phyloP scores from a whole-genome alignment of 345 rosid species.

The Salix viminalis region DNA sequence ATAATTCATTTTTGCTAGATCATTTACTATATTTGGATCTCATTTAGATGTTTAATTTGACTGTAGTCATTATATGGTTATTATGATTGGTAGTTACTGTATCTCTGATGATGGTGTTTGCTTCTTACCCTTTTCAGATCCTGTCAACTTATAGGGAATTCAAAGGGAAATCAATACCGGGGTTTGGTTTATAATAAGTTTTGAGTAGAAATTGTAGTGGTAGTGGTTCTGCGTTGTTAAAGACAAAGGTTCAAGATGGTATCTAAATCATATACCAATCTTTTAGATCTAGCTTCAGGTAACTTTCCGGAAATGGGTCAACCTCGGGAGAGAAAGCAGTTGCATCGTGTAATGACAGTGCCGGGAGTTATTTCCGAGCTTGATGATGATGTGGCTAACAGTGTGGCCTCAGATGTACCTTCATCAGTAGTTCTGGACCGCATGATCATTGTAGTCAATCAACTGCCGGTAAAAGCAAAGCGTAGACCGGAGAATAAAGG shows the following conservation, averaged over 20 bases:
- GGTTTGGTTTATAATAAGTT: conserved; percentile 13
- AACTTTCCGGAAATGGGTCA: conserved; percentile 56
- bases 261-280: conserved; percentile 68
- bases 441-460: conserved; percentile 65
- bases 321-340: conserved; percentile 54
- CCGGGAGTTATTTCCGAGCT: conserved; percentile 76
- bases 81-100: conserved; percentile 8
- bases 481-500: conserved; percentile 72
- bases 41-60: conserved; percentile 8
- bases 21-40: conserved; percentile 16
- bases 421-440: conserved; percentile 61
- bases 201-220: not conserved
- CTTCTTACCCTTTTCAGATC: conserved; percentile 42
- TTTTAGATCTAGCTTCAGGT: conserved; percentile 78
- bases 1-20: not conserved
- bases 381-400: conserved; percentile 69
- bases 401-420: conserved; percentile 59
- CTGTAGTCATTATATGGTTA: conserved; percentile 6
- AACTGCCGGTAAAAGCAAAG: conserved; percentile 69
- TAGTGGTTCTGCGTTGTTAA: conserved; percentile 15
- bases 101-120: conserved; percentile 15
- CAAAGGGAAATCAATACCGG: conserved; percentile 7
- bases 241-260: conserved; percentile 40
- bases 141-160: conserved; percentile 18
- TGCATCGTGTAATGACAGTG: conserved; percentile 70